A percentile compares a stretch with the other conserved stretches of the same genome.
Conservation (phyloP, 768 basidiomycete genomes). For the Glaciozyma antarctica region DNA sequence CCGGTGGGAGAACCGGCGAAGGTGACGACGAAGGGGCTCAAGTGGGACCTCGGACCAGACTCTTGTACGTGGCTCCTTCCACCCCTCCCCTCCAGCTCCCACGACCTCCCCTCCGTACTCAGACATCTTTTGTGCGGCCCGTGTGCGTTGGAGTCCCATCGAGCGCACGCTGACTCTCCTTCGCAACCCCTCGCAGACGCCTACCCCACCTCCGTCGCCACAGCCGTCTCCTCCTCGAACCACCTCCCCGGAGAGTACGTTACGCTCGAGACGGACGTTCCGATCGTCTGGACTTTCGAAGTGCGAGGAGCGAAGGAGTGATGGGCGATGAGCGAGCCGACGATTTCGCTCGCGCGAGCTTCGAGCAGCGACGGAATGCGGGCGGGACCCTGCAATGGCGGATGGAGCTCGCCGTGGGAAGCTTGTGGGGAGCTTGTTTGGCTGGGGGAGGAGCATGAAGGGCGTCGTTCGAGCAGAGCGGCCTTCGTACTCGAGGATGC, state of each 20-base stretch:
- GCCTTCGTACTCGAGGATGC: too few species aligned
- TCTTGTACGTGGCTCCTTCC: not conserved
- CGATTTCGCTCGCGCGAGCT: too few species aligned
- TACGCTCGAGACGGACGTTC: constrained; percentile 63
- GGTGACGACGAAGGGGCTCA: constrained; percentile 71
- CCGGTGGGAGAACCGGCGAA: constrained; percentile 71
- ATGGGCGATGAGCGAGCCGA: not conserved
- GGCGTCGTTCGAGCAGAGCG: too few species aligned
- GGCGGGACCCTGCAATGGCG: too few species aligned
- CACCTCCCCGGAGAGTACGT: constrained; percentile 65
- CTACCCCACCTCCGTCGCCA: constrained; percentile 65
- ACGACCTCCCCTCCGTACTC: too few species aligned
- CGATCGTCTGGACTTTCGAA: constrained; percentile 87
- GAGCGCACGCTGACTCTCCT: not conserved
- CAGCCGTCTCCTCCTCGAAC: constrained; percentile 85
- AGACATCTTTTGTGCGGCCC: too few species aligned
- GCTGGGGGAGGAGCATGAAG: too few species aligned
- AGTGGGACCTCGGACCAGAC: constrained; percentile 74
- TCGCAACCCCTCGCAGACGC: constrained; percentile 44
- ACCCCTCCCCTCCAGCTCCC: constrained; percentile 1
- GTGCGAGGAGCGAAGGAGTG: constrained; percentile 38
- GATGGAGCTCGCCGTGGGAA: too few species aligned
- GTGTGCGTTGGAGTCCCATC: too few species aligned
- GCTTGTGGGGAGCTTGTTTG: too few species aligned
- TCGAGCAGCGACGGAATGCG: too few species aligned